phyloP scores from a whole-genome alignment of 2,329 filamentous ascomycete genomes.

The Botrytis hyacinthi region DNA sequence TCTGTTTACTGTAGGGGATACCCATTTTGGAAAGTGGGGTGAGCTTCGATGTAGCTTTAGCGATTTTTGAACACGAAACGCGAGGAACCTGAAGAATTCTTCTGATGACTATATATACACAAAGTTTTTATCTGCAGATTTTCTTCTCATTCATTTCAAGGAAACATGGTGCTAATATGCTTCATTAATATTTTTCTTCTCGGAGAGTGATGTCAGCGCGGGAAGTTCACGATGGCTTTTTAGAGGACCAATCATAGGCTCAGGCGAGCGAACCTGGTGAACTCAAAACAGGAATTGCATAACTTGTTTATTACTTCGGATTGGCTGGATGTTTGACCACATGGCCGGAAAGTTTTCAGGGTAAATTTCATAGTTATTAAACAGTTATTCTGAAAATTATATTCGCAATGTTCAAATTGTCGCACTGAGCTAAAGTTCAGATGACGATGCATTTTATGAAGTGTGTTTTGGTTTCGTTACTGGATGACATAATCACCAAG shows the following conservation, averaged over 20 bases:
- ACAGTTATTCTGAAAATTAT: not conserved
- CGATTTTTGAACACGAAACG: not conserved
- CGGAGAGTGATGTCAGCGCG: not conserved
- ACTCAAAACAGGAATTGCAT: slow-evolving; percentile 1
- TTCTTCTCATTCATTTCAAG: not conserved
- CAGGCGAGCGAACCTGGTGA: not conserved
- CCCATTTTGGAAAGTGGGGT: not conserved
- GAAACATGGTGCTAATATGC: not conserved
- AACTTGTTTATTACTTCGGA: too few relatives aligned
- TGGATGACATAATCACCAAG: not conserved
- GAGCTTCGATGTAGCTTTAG: not conserved
- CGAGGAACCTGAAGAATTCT: not conserved
- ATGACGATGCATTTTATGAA: not conserved
- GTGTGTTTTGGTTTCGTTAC: not conserved
- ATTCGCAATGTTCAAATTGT: not conserved
- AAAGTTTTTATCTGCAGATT: too few relatives aligned
- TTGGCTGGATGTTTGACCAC: not conserved
- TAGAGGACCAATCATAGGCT: not conserved
- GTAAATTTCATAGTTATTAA: not conserved
- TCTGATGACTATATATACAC: not conserved
- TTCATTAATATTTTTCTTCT: not conserved
- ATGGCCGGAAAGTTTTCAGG: not conserved
- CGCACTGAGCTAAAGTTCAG: not conserved
- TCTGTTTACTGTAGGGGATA: slow-evolving; percentile 1
- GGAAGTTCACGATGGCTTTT: not conserved